phyloP scores from a whole-genome alignment of 2,329 filamentous ascomycete species.

The Fusarium poae region DNA sequence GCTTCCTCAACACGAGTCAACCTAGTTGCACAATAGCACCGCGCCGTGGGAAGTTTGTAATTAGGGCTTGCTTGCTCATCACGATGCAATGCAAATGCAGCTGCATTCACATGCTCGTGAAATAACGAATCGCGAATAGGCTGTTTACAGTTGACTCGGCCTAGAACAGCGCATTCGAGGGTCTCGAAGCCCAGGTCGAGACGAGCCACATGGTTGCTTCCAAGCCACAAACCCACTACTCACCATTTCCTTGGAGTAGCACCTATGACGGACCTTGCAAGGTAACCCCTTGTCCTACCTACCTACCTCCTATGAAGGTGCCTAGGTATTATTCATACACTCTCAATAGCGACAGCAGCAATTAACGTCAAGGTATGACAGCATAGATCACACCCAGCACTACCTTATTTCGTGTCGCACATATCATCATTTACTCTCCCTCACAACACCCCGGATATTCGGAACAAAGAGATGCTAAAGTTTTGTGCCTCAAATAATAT shows the following conservation, averaged over 20 bases:
- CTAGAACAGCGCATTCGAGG: conserved; percentile 9
- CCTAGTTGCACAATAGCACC: not conserved
- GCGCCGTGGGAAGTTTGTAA: not conserved
- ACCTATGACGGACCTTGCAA: conserved; percentile 36
- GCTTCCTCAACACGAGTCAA: conserved; percentile 25
- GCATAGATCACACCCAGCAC: conserved; percentile 7
- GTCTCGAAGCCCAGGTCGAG: conserved; percentile 34
- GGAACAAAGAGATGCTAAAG: conserved; percentile 15
- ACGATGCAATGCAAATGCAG: conserved; percentile 1
- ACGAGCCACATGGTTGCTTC: conserved; percentile 34
- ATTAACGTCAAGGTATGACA: conserved; percentile 33
- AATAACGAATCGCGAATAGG: conserved; percentile 18
- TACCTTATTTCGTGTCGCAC: conserved; percentile 3
- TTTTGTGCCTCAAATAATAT: conserved; percentile 13
- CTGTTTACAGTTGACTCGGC: conserved; percentile 16
- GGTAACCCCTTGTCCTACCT: conserved; percentile 28
- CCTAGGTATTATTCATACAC: conserved; percentile 1
- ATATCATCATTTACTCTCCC: not conserved
- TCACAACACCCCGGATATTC: not conserved
- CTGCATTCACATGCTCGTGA: conserved; percentile 6
- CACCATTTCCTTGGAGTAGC: conserved; percentile 1
- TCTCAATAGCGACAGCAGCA: conserved; percentile 14
- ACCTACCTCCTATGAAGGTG: too few species aligned
- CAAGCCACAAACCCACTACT: conserved; percentile 18
- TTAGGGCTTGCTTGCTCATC: conserved; percentile 3